Evolutionary conservation across 2,329 filamentous ascomycete species (phyloP).

Genomic region (Botrytis sinoallii): DNA sequence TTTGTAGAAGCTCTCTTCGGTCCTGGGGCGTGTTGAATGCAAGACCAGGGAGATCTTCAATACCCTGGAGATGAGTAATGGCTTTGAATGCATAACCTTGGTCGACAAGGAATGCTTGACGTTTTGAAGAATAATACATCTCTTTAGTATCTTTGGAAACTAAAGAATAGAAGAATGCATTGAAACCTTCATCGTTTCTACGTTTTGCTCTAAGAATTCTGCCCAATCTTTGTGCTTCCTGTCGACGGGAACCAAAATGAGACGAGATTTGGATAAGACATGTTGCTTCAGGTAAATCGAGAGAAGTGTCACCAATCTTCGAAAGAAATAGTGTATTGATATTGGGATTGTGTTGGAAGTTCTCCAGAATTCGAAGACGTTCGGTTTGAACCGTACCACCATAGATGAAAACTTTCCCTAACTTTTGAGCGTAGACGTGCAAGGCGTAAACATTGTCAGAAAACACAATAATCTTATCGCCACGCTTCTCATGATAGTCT

Average conservation of each 20-base stretch:
- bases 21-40: conserved; percentile 77
- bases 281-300: conserved; percentile 93
- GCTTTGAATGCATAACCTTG: conserved; percentile 99
- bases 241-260: conserved; percentile 93
- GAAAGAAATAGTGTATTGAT: conserved; percentile 94
- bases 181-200: conserved; percentile 96
- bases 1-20: conserved; percentile 79
- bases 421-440: conserved; percentile 76
- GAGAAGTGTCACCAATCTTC: conserved; percentile 97
- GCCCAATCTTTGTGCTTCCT: conserved; percentile 90
- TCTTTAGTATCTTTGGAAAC: conserved; percentile 97
- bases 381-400: conserved; percentile 81
- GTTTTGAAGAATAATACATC: conserved; percentile 96
- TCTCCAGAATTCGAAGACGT: conserved; percentile 81
- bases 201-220: conserved; percentile 93
- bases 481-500: conserved; percentile 90
- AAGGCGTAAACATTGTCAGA: conserved; percentile 96
- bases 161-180: conserved; percentile 97
- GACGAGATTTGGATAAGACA: conserved; percentile 97
- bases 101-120: conserved; percentile 94
- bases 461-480: conserved; percentile 98
- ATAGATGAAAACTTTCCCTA: conserved; percentile 87
- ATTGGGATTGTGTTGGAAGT: conserved; percentile 88
- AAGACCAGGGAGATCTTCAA: conserved; percentile 77
- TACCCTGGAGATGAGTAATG: conserved; percentile 90